Evolutionary conservation across 108 stramenopile genomes (phyloP).

Genomic region (Cyclotella atomus): DNA sequence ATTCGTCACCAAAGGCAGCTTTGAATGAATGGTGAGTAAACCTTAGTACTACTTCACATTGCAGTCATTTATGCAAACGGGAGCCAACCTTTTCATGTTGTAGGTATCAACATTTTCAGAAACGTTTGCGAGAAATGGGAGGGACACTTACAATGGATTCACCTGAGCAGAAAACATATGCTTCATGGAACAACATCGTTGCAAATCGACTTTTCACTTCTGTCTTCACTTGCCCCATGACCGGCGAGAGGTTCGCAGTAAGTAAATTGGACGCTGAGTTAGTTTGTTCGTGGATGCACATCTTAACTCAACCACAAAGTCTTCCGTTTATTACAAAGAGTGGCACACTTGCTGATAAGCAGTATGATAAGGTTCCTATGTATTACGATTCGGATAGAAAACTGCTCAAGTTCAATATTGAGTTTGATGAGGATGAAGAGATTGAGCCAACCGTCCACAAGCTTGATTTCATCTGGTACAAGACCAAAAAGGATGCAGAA

Average conservation of each 20-base stretch:
- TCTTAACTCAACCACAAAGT: too few species aligned
- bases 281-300: too few species aligned
- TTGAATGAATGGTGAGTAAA: slow-evolving; percentile 16
- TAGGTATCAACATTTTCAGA: neutral
- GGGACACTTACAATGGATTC: neutral
- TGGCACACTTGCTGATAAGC: too few species aligned
- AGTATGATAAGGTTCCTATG: slow-evolving; percentile 20
- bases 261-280: slow-evolving; percentile 16
- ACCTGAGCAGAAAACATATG: slow-evolving; percentile 9
- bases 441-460: neutral
- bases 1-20: slow-evolving; percentile 14
- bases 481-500: slow-evolving; percentile 38
- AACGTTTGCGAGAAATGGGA: neutral
- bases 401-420: neutral
- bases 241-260: slow-evolving; percentile 30
- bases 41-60: neutral
- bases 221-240: slow-evolving; percentile 36
- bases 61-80: neutral
- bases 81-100: neutral
- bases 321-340: too few species aligned
- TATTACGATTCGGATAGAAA: slow-evolving; percentile 8
- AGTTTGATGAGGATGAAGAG: neutral
- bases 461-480: slow-evolving; percentile 28
- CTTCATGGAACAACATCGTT: slow-evolving; percentile 10
- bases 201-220: slow-evolving; percentile 22